Base-by-base conservation (phyloP, 192 early-diverging fungal genomes). In the Glomus cerebriforme region DNA sequence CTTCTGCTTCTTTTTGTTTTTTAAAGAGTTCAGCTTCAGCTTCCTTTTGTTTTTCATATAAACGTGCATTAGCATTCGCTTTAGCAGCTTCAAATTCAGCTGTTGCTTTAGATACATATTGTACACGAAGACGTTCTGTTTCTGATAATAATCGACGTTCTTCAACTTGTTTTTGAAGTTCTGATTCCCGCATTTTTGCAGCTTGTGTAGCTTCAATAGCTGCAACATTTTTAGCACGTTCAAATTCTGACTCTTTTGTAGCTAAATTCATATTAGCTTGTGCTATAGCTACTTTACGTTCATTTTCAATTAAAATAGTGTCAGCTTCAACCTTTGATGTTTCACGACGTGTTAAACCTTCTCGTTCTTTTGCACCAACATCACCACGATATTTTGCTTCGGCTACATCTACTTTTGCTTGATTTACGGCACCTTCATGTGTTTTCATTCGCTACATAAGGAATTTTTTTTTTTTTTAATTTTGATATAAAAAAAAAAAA, bases 391-490 rank as follows among this genome's bases (percentile, higher is more conserved):
- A 80, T 15, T 79, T 68, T 2, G 88, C 88, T 37, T 87, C 81
- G 15, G 88, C 88, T 26, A 89, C 88, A 81, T 89, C 88, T 26
- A 89, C 80, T 72, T 89, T 89, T 67, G 88, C 88, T 78, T 89
- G 88, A 72, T 89, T 89, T 47, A 86, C 82, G 13, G 88, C 88
- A 49, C 85, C 88, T 72, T 89, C 84, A 43, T 85, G 87, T 13
- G 79, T 34, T 24, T 45, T 39, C 77, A 81, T 75, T 45, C 88
- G 3, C 49, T 54, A 54, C 6, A 5, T 9, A 43, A 1, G 10
- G 10, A 43, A 43, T 9, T 9, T 43, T 43, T 43, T 39, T 39
- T 43, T 43, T 43, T 43, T 6, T 0, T 43, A 54, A 54, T 19
- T 54, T 19, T 54, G 4, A 19, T 19, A 17, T 49, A 49, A 49